Conservation (phyloP, 129 eudicot genomes). For the Lactuca saligna region DNA sequence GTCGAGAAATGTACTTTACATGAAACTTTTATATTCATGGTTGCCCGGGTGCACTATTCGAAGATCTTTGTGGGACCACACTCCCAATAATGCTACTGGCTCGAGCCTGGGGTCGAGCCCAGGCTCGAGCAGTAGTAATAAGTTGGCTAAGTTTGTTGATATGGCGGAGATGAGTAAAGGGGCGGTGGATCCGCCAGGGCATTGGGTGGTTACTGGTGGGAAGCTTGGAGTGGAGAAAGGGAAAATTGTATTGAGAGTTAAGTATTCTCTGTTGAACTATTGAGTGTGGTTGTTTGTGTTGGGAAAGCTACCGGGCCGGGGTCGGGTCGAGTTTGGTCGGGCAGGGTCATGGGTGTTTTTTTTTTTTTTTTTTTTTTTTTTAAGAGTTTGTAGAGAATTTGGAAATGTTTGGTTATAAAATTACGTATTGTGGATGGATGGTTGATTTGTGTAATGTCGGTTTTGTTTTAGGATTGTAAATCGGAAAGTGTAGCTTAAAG, state of each 20-base stretch:
- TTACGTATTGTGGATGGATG: neutral
- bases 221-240: slow-evolving; percentile 74
- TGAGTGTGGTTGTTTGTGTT: slow-evolving; percentile 25
- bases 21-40: slow-evolving; percentile 65
- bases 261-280: slow-evolving; percentile 58
- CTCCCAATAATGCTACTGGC: slow-evolving; percentile 23
- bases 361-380: slow-evolving; percentile 16
- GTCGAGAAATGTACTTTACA: slow-evolving; percentile 65
- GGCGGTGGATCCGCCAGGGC: slow-evolving; percentile 60
- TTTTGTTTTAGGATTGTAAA: neutral
- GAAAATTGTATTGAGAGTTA: slow-evolving; percentile 71
- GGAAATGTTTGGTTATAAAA: slow-evolving; percentile 1
- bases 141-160: slow-evolving; percentile 58
- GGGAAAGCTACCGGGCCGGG: slow-evolving; percentile 28
- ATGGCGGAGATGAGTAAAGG: slow-evolving; percentile 69
- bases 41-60: slow-evolving; percentile 61
- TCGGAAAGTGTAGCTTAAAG: neutral
- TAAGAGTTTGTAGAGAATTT: slow-evolving; percentile 35
- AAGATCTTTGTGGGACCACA: slow-evolving; percentile 73
- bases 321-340: slow-evolving; percentile 8
- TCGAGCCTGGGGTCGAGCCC: slow-evolving; percentile 41
- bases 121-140: slow-evolving; percentile 41
- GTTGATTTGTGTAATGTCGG: slow-evolving; percentile 1
- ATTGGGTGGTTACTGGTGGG: slow-evolving; percentile 79
- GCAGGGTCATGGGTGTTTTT: slow-evolving; percentile 29